Evolutionary conservation across 2,329 filamentous ascomycete species (phyloP), one percentile per base, ranked within the genome.

Genomic region (Aspergillus tamarii): DNA sequence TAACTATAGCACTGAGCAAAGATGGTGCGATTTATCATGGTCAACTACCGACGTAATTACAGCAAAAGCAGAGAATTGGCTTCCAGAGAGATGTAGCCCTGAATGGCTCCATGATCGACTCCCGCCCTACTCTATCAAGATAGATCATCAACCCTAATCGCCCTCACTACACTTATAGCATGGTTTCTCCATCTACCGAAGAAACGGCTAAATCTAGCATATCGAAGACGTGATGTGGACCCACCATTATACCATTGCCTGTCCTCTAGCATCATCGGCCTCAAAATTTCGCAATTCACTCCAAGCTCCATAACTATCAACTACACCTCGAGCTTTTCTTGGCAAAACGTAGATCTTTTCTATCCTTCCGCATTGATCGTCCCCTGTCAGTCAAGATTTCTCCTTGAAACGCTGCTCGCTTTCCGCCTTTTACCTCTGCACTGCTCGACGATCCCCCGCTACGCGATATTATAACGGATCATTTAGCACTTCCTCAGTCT

Each of bases 201-300:
- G 9, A 30, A 30, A 30, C 12, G 23, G 23, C 46, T 28, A 30
- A 50, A 16, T 30, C 8, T n/a, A 8, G 21, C 21, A 23, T 28
- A 48, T 48, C 57, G 58, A 68, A 66, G 65, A 60, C 68, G 67
- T 70, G 67, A 69, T 70, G 55, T 2, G 14, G 66, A 61, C 65
- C 65, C 68, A 66, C 65, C 48, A 26, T 66, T 64, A 62, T 64
- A 66, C 28, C 60, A 66, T 68, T 34, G 23, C 43, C 34, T 26
- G 30, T 12, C 28, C 32, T 30, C 60, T 67, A 54, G 66, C 66
- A 66, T 63, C 66, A 69, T 69, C 57, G 21, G 39, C 45, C 43
- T 48, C 57, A 50, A 60, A 59, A 69, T 65, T 59, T 67, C 64
- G 67, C 61, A 62, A 68, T 68, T 56, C 30, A 28, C 16, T 34